phyloP scores from a whole-genome alignment of 352 stramenopile species.

The Saprolegnia parasitica region DNA sequence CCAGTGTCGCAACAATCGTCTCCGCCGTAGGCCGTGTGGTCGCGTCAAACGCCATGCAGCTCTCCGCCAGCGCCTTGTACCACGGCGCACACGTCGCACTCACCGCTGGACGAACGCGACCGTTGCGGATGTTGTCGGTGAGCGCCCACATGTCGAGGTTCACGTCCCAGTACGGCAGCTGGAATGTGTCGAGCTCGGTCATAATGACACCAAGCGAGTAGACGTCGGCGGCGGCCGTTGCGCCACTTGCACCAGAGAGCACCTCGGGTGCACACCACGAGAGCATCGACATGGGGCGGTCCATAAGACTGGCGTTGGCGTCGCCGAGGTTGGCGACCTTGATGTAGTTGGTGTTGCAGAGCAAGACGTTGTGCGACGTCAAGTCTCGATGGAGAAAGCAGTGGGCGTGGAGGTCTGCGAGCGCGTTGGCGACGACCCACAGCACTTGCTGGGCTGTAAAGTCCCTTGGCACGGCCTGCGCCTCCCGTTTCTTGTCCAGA shows the following conservation, averaged over 20 bases:
- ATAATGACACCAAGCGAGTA: too few species aligned
- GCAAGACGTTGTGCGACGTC: slow-evolving; percentile 4
- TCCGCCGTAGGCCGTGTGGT: not conserved
- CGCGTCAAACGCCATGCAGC: slow-evolving; percentile 4
- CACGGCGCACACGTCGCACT: not conserved
- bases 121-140: slow-evolving; percentile 20
- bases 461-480: not conserved
- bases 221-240: too few species aligned
- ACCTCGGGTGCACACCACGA: slow-evolving; percentile 18
- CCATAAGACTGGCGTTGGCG: not conserved
- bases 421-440: slow-evolving; percentile 1
- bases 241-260: not conserved
- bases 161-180: slow-evolving; percentile 19
- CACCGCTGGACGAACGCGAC: not conserved
- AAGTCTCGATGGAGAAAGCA: slow-evolving; percentile 11
- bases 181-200: too few species aligned
- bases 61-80: slow-evolving; percentile 7
- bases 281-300: slow-evolving; percentile 15
- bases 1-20: slow-evolving; percentile 1
- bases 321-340: slow-evolving; percentile 15
- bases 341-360: not conserved
- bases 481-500: slow-evolving; percentile 3
- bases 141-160: slow-evolving; percentile 5
- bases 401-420: not conserved
- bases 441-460: not conserved